Percentiles rank a stretch among this genome's conserved stretches.
Evolutionary conservation across 495 filamentous ascomycete species (phyloP).

Genomic region (Rusavskia elegans): DNA sequence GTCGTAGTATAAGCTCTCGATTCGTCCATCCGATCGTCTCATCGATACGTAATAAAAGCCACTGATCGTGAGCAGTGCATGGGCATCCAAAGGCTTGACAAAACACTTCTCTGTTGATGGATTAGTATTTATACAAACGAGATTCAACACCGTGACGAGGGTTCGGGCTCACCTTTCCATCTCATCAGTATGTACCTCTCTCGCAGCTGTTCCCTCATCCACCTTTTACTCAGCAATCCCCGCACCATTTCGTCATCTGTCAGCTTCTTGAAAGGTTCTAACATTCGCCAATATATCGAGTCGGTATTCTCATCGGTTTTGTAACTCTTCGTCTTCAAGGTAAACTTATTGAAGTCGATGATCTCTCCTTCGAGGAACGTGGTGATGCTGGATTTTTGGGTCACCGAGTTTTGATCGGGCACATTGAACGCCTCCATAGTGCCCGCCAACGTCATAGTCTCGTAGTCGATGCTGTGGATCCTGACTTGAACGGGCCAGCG

Average conservation of each 20-base stretch:
- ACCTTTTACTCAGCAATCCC: conserved; percentile 40
- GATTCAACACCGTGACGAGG: background rate
- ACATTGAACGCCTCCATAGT: conserved; percentile 71
- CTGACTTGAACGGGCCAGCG: conserved; percentile 61
- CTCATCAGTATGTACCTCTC: conserved; percentile 58
- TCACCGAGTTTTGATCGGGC: conserved; percentile 37
- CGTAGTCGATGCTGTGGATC: conserved; percentile 50
- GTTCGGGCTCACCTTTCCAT: conserved; percentile 46
- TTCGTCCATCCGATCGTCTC: conserved; percentile 38
- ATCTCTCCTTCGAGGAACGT: conserved; percentile 68
- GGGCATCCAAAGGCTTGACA: conserved; percentile 41
- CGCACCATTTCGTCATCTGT: conserved; percentile 41
- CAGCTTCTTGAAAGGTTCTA: conserved; percentile 47
- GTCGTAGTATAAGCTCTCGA: conserved; percentile 63
- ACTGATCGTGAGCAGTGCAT: conserved; percentile 51
- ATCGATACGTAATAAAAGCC: conserved; percentile 65
- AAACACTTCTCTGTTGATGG: conserved; percentile 46
- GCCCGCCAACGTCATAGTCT: conserved; percentile 47
- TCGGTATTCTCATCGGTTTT: conserved; percentile 43
- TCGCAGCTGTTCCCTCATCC: conserved; percentile 34
- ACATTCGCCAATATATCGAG: conserved; percentile 54
- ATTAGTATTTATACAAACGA: background rate
- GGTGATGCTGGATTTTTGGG: conserved; percentile 45
- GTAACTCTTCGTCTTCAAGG: conserved; percentile 53
- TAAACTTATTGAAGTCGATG: conserved; percentile 54